Conservation (phyloP, 2,329 filamentous ascomycete species). For the Stemphylium beticola region DNA sequence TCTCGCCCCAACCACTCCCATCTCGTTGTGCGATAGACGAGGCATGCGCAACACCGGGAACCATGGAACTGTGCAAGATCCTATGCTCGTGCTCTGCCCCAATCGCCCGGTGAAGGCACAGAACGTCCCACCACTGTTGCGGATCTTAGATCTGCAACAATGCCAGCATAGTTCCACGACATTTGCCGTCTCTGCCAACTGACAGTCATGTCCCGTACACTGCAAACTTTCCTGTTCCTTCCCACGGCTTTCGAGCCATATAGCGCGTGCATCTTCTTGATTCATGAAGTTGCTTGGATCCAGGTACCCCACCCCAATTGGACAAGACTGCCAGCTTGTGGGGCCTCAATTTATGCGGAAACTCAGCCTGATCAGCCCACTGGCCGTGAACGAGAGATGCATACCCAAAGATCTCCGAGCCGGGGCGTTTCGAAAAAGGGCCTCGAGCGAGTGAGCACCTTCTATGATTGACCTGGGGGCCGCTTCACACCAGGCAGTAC, state of each 20-base stretch:
- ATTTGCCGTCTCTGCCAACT: background rate
- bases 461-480: constrained; percentile 12
- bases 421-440: constrained; percentile 9
- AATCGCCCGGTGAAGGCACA: background rate
- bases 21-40: background rate
- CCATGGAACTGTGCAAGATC: constrained; percentile 1
- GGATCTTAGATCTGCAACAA: background rate
- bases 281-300: constrained; percentile 1
- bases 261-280: background rate
- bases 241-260: background rate
- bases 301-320: constrained; percentile 5
- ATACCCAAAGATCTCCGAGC: background rate
- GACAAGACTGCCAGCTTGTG: constrained; percentile 5
- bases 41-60: background rate
- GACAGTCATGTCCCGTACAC: background rate
- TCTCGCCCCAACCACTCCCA: background rate
- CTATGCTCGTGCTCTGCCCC: background rate
- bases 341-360: constrained; percentile 21
- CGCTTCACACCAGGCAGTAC: background rate
- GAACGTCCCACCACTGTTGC: constrained; percentile 10
- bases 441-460: constrained; percentile 4
- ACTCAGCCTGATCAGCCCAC: constrained; percentile 5
- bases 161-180: background rate
- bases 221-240: background rate
- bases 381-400: constrained; percentile 4